Base-by-base conservation (phyloP, 495 filamentous ascomycete species). In the Aspergillus sparsus region DNA sequence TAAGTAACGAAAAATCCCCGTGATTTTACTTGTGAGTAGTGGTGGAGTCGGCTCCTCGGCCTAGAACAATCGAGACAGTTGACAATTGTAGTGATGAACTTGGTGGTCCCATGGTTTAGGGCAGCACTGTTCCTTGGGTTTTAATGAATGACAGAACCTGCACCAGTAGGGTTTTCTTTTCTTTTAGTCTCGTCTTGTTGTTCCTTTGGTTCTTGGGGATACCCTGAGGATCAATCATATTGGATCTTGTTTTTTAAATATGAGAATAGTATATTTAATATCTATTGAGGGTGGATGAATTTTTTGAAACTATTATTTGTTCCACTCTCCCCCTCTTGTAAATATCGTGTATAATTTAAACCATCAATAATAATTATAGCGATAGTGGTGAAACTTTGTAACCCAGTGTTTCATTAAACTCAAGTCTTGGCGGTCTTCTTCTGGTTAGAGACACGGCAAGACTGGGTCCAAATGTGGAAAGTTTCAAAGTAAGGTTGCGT, bases 381-480 rank as follows among this genome's bases (percentile, higher is more conserved):
- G 44, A 47, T 18, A 47, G 31, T 49, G 36, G 18, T 56, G 56
- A 63, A 58, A 63, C 61, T 45, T 58, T 16, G 45, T 31, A n/a
- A 27, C 44, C 58, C 44, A 45, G 56, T 49, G 56, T 63, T 63
- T 63, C 46, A 63, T 63, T 63, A 63, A 63, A 42, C 61, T 63
- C 56, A 59, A 9, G 44, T 6, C 61, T 63, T 63, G 61, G 61
- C 61, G 21, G 39, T 46, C 56, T 51, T 42, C 7, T 35, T 58
- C 47, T 33, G 31, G 31, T 27, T 59, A 49, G 46, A 51, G 34
- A 42, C 49, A 59, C 31, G 42, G 51, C 44, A 49, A 37, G 46
- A 36, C 51, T 55, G 44, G 44, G 16, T 9, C 37, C 44, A 6
- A 7, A 47, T 8, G 44, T 47, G 44, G 44, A 47, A 18, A 39